phyloP scores from a whole-genome alignment of 2,329 filamentous ascomycete species.

The Intubia oerlemansii region DNA sequence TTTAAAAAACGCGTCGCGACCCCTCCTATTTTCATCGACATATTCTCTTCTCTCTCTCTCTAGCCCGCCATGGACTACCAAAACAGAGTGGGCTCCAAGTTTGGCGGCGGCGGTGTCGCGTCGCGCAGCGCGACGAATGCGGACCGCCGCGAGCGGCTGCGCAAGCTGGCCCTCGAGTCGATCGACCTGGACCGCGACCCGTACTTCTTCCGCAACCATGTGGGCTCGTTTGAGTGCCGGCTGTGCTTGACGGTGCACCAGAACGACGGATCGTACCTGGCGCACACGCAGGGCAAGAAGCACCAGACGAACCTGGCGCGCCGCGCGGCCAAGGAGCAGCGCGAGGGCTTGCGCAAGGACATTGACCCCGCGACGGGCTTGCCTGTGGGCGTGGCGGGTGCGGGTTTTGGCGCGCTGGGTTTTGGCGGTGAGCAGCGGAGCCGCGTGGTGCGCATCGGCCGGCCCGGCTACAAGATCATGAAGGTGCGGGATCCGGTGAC shows the following conservation, averaged over 20 bases:
- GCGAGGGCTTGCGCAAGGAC: slow-evolving; percentile 54
- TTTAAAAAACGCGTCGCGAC: too few species aligned
- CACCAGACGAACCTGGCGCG: slow-evolving; percentile 96
- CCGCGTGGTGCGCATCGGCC: slow-evolving; percentile 84
- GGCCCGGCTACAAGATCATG: slow-evolving; percentile 93
- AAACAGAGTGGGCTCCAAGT: slow-evolving; percentile 93
- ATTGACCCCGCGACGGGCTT: slow-evolving; percentile 47
- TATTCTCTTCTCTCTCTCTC: too few species aligned
- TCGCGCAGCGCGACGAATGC: slow-evolving; percentile 86
- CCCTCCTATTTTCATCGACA: too few species aligned
- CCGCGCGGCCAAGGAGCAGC: slow-evolving; percentile 85
- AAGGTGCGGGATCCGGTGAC: slow-evolving; percentile 83
- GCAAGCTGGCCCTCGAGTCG: slow-evolving; percentile 93
- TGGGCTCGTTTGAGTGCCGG: slow-evolving; percentile 92
- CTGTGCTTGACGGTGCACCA: slow-evolving; percentile 95
- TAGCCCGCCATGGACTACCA: slow-evolving; percentile 69
- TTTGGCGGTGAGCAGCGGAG: slow-evolving; percentile 31
- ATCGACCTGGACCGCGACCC: slow-evolving; percentile 99
- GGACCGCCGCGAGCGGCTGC: slow-evolving; percentile 87
- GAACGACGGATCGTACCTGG: slow-evolving; percentile 96
- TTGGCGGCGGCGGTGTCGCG: slow-evolving; percentile 90
- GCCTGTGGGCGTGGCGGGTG: slow-evolving; percentile 57
- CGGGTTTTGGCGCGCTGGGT: slow-evolving; percentile 31
- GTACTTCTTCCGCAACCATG: slow-evolving; percentile 99
- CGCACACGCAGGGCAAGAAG: slow-evolving; percentile 95